phyloP scores from a whole-genome alignment of 2,329 filamentous ascomycete genomes.

The Penicillium sp. region DNA sequence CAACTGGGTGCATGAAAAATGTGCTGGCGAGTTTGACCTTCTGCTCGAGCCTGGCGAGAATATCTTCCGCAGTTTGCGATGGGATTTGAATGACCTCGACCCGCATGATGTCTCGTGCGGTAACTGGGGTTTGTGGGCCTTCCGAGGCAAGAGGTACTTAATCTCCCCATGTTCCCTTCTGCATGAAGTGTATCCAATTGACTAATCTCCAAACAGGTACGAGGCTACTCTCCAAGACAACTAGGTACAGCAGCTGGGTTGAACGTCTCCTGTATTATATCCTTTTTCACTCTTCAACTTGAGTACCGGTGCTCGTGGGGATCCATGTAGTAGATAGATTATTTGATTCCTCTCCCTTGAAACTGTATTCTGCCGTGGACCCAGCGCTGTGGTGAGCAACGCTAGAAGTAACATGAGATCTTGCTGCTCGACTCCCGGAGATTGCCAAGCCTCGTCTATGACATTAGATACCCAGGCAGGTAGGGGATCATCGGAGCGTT shows the following conservation, averaged over 20 bases:
- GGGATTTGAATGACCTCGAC: constrained; percentile 95
- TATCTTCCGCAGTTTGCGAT: constrained; percentile 84
- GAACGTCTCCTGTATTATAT: constrained; percentile 13
- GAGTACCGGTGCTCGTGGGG: not conserved
- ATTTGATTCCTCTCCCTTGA: not conserved
- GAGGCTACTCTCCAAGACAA: constrained; percentile 37
- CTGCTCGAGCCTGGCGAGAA: constrained; percentile 92
- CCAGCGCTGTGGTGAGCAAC: too few relatives aligned
- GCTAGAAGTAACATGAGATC: too few relatives aligned
- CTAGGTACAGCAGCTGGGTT: not conserved
- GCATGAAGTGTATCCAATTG: not conserved
- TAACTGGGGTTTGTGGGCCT: constrained; percentile 97
- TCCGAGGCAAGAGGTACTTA: constrained; percentile 89
- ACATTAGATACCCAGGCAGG: too few relatives aligned
- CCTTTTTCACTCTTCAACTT: constrained; percentile 3
- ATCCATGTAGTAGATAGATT: constrained; percentile 7
- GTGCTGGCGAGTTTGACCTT: constrained; percentile 85
- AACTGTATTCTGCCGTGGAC: too few relatives aligned
- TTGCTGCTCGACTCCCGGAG: too few relatives aligned
- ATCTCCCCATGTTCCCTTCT: constrained; percentile 24
- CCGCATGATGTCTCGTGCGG: constrained; percentile 91
- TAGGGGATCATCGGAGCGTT: too few relatives aligned
- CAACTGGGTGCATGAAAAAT: constrained; percentile 81
- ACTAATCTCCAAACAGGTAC: constrained; percentile 31
- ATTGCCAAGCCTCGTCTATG: too few relatives aligned